Base-by-base conservation (phyloP, 139 green algal species). In the Pleodorina starrii region DNA sequence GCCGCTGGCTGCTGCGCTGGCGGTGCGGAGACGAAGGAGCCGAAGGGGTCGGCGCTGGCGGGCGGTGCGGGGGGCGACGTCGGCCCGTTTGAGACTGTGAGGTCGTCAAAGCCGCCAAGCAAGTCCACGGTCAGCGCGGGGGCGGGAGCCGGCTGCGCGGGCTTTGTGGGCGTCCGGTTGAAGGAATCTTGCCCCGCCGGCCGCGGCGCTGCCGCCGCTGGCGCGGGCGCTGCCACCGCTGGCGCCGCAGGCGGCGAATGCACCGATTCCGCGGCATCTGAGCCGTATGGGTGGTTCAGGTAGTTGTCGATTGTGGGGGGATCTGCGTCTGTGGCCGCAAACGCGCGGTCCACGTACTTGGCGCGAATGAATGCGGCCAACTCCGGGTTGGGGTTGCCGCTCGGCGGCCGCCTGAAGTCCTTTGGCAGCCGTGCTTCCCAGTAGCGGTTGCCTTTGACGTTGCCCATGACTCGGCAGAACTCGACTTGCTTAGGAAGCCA, bases 401-500 rank as follows among this genome's bases (percentile, higher is more conserved):
- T 95, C 11, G 91, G 85, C 9, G 97, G 96, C 17, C 96, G 88
- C 29, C 92, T 86, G 68, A 98, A 98, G 86, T 92, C 90, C 27
- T 83, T 21, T 1, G 97, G 96, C 66, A 99, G 88, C 10, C 86
- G 87, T 0, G 96, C 96, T 80, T 99, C 97, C 97, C 97, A 99
- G 91, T 94, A 99, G 0, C 46, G 40, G 87, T 97, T 97, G 19
- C 90, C 95, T n/a, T 93, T 91, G 5, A 85, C 80, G 86, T 99
- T 99, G 44, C 96, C 97, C 94, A 98, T 97, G 11, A 87, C 81
- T n/a, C 92, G 81, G 43, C 97, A 92, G 90, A 98, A 98, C 17
- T 95, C 96, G n/a, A 99, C 95, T 86, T 99, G 97, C 74, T 97
- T 94, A 25, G 97, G 97, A 36, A 99, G 94, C 97, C 97, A 98